These are phyloP conservation scores for Daedaleopsis nitida DNA, from an alignment of 768 basidiomycete species.

Conservation along the genomic window DNA sequence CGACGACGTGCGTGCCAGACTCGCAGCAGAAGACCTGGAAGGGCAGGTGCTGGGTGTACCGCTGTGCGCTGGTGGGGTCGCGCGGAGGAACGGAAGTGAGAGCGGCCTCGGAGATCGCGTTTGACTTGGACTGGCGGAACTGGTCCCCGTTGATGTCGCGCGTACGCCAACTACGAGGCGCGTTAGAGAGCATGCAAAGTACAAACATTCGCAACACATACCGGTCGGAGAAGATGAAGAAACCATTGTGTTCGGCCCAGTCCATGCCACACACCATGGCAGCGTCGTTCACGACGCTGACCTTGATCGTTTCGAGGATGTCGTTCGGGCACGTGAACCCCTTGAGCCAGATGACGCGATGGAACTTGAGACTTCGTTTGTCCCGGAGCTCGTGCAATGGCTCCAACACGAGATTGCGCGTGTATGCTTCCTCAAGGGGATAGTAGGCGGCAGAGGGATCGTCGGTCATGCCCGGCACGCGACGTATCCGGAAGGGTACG, in stretches of 20 bases:
- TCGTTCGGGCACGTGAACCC: constrained; percentile 99
- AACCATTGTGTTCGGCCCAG: constrained; percentile 97
- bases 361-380: constrained; percentile 80
- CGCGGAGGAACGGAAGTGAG: constrained; percentile 91
- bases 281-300: constrained; percentile 88
- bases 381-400: constrained; percentile 82
- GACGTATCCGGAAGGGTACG: constrained; percentile 88
- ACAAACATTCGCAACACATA: constrained; percentile 35
- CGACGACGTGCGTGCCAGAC: constrained; percentile 95
- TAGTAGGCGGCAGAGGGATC: constrained; percentile 91
- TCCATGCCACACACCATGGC: constrained; percentile 99
- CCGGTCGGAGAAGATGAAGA: constrained; percentile 98
- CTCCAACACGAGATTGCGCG: constrained; percentile 89
- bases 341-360: constrained; percentile 95
- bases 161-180: constrained; percentile 79
- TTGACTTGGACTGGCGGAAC: constrained; percentile 95
- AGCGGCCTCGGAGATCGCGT: constrained; percentile 89
- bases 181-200: not conserved
- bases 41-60: constrained; percentile 90
- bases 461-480: constrained; percentile 91
- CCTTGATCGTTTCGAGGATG: constrained; percentile 92
- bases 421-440: constrained; percentile 92
- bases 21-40: constrained; percentile 99
- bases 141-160: constrained; percentile 98
- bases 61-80: constrained; percentile 75